Percentiles rank a stretch among this genome's conserved stretches.
Evolutionary conservation across 805 yeast species (phyloP).

Genomic region (Hyphopichia homilentoma): DNA sequence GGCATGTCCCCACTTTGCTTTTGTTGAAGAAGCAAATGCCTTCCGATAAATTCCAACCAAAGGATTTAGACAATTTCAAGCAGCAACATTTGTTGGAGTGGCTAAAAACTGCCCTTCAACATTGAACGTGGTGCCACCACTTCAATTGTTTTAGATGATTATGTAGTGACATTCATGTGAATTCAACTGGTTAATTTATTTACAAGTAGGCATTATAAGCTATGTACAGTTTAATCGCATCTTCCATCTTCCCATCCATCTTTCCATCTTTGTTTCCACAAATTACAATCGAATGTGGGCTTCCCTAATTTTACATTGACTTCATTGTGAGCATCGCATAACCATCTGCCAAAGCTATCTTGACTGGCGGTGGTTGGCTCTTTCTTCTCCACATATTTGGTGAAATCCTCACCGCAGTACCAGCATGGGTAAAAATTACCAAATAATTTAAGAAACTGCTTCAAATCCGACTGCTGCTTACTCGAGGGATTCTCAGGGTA

Average conservation of each 20-base stretch:
- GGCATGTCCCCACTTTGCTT: constrained; percentile 61
- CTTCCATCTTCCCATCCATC: constrained; percentile 83
- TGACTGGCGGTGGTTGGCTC: constrained; percentile 61
- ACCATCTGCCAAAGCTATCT: constrained; percentile 84
- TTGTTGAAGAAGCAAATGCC: constrained; percentile 65
- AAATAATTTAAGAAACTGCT: constrained; percentile 63
- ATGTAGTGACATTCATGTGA: too few relatives aligned
- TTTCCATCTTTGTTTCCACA: constrained; percentile 93
- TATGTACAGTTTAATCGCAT: constrained; percentile 14
- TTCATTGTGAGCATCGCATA: constrained; percentile 91
- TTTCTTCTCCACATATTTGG: constrained; percentile 48
- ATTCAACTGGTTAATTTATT: background rate
- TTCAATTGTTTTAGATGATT: too few relatives aligned
- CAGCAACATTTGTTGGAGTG: constrained; percentile 30
- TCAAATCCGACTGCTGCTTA: constrained; percentile 67
- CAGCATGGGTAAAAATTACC: constrained; percentile 88
- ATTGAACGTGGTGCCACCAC: too few relatives aligned
- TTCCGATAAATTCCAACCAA: constrained; percentile 24
- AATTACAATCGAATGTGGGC: constrained; percentile 76
- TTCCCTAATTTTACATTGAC: constrained; percentile 89
- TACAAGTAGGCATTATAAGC: background rate
- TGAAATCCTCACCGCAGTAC: constrained; percentile 87
- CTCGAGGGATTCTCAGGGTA: constrained; percentile 70
- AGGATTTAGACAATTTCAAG: constrained; percentile 11
- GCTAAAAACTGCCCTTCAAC: constrained; percentile 12